Percentiles rank a stretch among this genome's conserved stretches.
Conservation (phyloP, 2,329 filamentous ascomycete species). For the Venturia nashicola region DNA sequence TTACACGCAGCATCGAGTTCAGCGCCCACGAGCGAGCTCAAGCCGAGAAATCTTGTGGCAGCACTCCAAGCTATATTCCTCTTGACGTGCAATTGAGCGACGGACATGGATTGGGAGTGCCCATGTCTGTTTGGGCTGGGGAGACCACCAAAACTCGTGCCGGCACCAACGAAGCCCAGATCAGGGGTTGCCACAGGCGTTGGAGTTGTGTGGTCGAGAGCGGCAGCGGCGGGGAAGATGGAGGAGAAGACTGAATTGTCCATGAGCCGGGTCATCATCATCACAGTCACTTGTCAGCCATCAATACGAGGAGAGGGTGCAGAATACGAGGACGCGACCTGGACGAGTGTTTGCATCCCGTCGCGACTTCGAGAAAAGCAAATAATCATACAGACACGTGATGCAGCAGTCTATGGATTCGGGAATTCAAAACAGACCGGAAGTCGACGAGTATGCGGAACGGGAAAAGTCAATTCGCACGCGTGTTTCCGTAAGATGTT, state of each 20-base stretch:
- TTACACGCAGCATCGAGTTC: background rate
- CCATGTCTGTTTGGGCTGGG: background rate
- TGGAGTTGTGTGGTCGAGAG: conserved; percentile 27
- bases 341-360: background rate
- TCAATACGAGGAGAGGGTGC: no score
- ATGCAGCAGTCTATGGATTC: background rate
- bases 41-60: conserved; percentile 30
- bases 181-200: conserved; percentile 32
- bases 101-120: conserved; percentile 18
- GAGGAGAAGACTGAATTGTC: conserved; percentile 25
- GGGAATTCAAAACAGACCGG: no score
- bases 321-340: no score
- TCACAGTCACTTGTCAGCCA: background rate
- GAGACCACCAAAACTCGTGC: conserved; percentile 27
- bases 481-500: background rate
- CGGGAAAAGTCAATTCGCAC: background rate
- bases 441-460: background rate
- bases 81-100: conserved; percentile 22
- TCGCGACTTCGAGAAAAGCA: background rate
- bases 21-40: conserved; percentile 15
- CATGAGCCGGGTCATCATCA: background rate
- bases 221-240: conserved; percentile 30
- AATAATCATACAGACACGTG: background rate
- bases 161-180: conserved; percentile 27
- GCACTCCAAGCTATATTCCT: conserved; percentile 32